A percentile compares a stretch with the other conserved stretches of the same genome.
Evolutionary conservation across 2,329 filamentous ascomycete species (phyloP).

Genomic region (Tolypocladium sp.): DNA sequence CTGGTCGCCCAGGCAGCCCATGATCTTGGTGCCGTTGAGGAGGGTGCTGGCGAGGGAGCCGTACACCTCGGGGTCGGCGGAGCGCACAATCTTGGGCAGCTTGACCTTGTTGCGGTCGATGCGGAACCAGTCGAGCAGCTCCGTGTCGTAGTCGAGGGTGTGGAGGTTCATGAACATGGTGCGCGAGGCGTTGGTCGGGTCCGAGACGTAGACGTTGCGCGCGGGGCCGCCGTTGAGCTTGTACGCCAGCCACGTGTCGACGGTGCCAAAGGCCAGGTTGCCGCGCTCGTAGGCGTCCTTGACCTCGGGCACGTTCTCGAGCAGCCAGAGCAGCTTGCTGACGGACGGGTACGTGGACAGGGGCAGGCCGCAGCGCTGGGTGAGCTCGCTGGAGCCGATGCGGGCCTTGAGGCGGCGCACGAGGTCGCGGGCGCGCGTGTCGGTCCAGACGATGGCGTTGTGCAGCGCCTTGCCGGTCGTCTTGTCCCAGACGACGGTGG

Average conservation of each 20-base stretch:
- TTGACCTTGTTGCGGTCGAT: slow-evolving; percentile 60
- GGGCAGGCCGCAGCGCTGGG: slow-evolving; percentile 62
- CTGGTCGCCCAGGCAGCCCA: slow-evolving; percentile 73
- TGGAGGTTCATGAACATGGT: slow-evolving; percentile 85
- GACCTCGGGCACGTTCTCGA: slow-evolving; percentile 58
- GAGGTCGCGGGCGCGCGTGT: slow-evolving; percentile 64
- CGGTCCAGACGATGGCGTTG: slow-evolving; percentile 80
- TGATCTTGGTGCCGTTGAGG: slow-evolving; percentile 60
- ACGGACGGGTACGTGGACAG: slow-evolving; percentile 76
- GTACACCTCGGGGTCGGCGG: slow-evolving; percentile 60
- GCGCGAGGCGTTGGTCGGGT: slow-evolving; percentile 72
- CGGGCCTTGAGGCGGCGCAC: slow-evolving; percentile 63
- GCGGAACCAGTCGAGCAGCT: slow-evolving; percentile 65
- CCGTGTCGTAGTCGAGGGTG: slow-evolving; percentile 64
- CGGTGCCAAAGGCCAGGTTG: slow-evolving; percentile 66
- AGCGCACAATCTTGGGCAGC: slow-evolving; percentile 70
- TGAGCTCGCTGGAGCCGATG: slow-evolving; percentile 58
- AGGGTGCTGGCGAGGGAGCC: slow-evolving; percentile 52
- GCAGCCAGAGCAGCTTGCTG: slow-evolving; percentile 69
- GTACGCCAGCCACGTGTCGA: slow-evolving; percentile 74
- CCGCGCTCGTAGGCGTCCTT: slow-evolving; percentile 63
- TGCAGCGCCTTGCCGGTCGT: slow-evolving; percentile 67
- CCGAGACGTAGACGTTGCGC: slow-evolving; percentile 62
- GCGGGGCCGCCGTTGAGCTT: slow-evolving; percentile 65
- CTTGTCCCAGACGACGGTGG: slow-evolving; percentile 70